Evolutionary conservation across 2,329 filamentous ascomycete species (phyloP).

Genomic region (Tetracladium maxilliforme): DNA sequence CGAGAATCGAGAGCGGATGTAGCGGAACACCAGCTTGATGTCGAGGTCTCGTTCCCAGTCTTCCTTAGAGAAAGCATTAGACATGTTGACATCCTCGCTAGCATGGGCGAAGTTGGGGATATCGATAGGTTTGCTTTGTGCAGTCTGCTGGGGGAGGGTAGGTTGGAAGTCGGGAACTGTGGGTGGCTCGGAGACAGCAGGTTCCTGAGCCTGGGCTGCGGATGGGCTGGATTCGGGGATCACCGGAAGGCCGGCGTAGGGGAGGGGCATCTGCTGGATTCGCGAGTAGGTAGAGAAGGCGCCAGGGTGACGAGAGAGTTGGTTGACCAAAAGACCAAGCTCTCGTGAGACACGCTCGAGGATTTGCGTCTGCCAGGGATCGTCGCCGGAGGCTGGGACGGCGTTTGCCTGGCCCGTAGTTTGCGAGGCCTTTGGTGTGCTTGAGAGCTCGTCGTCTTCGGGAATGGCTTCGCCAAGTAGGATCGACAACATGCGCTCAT

Average conservation of each 20-base stretch:
- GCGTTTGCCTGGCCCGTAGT: slow-evolving; percentile 1
- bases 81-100: slow-evolving; percentile 6
- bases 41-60: slow-evolving; percentile 94
- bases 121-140: slow-evolving; percentile 4
- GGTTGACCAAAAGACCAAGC: slow-evolving; percentile 69
- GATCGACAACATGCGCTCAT: slow-evolving; percentile 70
- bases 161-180: slow-evolving; percentile 11
- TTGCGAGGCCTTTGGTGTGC: slow-evolving; percentile 13
- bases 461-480: slow-evolving; percentile 73
- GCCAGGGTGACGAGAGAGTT: slow-evolving; percentile 73
- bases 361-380: slow-evolving; percentile 60
- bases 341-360: slow-evolving; percentile 78
- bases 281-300: slow-evolving; percentile 73
- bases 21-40: slow-evolving; percentile 81
- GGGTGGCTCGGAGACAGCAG: slow-evolving; percentile 2
- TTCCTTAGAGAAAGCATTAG: slow-evolving; percentile 34
- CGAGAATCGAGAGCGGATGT: slow-evolving; percentile 63
- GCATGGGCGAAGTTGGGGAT: slow-evolving; percentile 1
- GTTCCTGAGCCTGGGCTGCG: slow-evolving; percentile 10
- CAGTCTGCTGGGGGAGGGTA: slow-evolving; percentile 8
- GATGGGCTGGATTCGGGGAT: slow-evolving; percentile 35
- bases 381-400: slow-evolving; percentile 3
- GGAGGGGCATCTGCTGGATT: slow-evolving; percentile 47
- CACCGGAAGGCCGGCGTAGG: slow-evolving; percentile 65
- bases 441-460: slow-evolving; percentile 20